A percentile compares a stretch with the other conserved stretches of the same genome.
These are phyloP conservation scores for Coniochaeta sp. DNA, from an alignment of 2,329 filamentous ascomycete species.

Conservation along the genomic window DNA sequence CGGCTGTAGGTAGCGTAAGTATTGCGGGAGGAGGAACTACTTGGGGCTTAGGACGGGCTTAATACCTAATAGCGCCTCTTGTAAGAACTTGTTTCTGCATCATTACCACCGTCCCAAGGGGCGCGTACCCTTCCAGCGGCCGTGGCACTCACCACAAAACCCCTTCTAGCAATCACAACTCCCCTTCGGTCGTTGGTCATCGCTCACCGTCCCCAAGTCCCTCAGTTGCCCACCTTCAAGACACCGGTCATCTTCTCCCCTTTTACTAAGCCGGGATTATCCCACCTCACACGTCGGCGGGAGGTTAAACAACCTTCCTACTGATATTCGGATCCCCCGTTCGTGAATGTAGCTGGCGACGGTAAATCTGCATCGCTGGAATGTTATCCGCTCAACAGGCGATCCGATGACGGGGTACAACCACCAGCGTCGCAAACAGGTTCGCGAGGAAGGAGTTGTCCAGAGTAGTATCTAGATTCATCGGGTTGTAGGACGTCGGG, in stretches of 20 bases:
- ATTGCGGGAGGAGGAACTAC: too few species aligned
- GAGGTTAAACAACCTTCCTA: constrained; percentile 20
- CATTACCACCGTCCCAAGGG: constrained; percentile 17
- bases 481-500: too few species aligned
- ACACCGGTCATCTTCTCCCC: constrained; percentile 21
- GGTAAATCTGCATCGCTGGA: too few species aligned
- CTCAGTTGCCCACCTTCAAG: constrained; percentile 25
- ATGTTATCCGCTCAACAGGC: too few species aligned
- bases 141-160: constrained; percentile 19
- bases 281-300: constrained; percentile 27
- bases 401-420: too few species aligned
- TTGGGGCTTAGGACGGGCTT: too few species aligned
- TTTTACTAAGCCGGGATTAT: constrained; percentile 18
- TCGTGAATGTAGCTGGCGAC: constrained; percentile 32
- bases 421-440: too few species aligned
- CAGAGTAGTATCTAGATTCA: too few species aligned
- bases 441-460: too few species aligned
- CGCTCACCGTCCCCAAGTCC: constrained; percentile 21
- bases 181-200: constrained; percentile 19
- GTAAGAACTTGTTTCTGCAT: too few species aligned
- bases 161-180: constrained; percentile 26
- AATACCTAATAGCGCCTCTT: too few species aligned
- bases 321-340: constrained; percentile 31
- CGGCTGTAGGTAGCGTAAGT: too few species aligned
- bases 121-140: constrained; percentile 23